Percentiles rank a stretch among this genome's conserved stretches.
Conservation (phyloP, 2,329 filamentous ascomycete species). For the Sporothrix phasma region DNA sequence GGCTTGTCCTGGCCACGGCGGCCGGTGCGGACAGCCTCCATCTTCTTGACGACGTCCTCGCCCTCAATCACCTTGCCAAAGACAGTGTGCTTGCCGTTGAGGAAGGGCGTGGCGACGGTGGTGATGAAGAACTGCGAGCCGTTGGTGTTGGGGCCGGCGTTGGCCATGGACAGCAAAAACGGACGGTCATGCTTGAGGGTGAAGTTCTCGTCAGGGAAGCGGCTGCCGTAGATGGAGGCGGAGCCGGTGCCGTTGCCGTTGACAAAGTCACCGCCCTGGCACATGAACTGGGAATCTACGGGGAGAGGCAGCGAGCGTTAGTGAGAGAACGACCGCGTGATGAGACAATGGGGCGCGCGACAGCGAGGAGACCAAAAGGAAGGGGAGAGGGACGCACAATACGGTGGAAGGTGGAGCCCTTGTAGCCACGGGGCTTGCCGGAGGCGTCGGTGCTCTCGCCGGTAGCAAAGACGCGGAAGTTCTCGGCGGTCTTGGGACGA, state of each 20-base stretch:
- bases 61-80: slow-evolving; percentile 86
- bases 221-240: slow-evolving; percentile 73
- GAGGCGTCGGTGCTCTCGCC: slow-evolving; percentile 75
- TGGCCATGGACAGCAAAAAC: slow-evolving; percentile 92
- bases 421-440: slow-evolving; percentile 82
- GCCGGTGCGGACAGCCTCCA: slow-evolving; percentile 81
- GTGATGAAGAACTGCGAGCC: slow-evolving; percentile 98
- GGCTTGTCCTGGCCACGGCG: slow-evolving; percentile 67
- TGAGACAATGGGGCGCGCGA: neutral
- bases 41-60: slow-evolving; percentile 83
- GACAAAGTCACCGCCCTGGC: slow-evolving; percentile 86
- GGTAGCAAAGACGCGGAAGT: slow-evolving; percentile 95
- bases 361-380: neutral
- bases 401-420: slow-evolving; percentile 86
- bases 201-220: slow-evolving; percentile 90
- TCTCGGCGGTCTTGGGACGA: slow-evolving; percentile 86
- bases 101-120: slow-evolving; percentile 72
- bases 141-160: slow-evolving; percentile 85
- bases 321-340: neutral
- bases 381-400: slow-evolving; percentile 59
- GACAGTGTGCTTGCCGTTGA: slow-evolving; percentile 90
- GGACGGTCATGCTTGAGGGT: slow-evolving; percentile 63
- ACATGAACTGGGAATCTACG: slow-evolving; percentile 93
- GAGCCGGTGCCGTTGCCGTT: slow-evolving; percentile 88
- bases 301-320: neutral